These are phyloP conservation scores for Russula dissimulans DNA, from an alignment of 768 basidiomycete genomes.

Conservation along the genomic window DNA sequence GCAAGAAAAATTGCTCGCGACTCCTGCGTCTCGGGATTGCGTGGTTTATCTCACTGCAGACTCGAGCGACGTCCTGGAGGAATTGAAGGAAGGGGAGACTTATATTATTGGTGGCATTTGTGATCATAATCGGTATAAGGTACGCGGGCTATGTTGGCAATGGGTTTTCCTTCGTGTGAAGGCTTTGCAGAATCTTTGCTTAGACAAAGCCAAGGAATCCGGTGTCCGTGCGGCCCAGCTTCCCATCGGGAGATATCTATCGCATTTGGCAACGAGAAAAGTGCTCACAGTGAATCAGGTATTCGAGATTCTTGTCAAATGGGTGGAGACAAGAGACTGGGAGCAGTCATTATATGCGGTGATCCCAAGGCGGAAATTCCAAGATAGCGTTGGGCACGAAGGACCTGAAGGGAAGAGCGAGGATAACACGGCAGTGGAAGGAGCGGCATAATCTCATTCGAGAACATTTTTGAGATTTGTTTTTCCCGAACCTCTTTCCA, in stretches of 20 bases:
- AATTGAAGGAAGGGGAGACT: slow-evolving; percentile 73
- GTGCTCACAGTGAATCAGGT: slow-evolving; percentile 96
- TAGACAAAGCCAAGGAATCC: slow-evolving; percentile 70
- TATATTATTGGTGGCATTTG: slow-evolving; percentile 95
- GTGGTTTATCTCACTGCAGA: slow-evolving; percentile 95
- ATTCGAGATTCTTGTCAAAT: slow-evolving; percentile 85
- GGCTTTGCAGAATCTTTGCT: slow-evolving; percentile 64
- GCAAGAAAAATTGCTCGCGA: background rate
- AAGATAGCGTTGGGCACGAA: slow-evolving; percentile 33
- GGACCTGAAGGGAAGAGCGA: background rate
- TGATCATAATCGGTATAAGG: slow-evolving; percentile 96
- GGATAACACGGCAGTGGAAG: background rate
- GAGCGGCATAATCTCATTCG: slow-evolving; percentile 19
- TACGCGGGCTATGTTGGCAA: slow-evolving; percentile 18
- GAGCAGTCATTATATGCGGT: slow-evolving; percentile 77
- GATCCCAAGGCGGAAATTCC: slow-evolving; percentile 86
- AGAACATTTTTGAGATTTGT: slow-evolving; percentile 56
- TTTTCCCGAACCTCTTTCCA: slow-evolving; percentile 53
- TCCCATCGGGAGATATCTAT: slow-evolving; percentile 88
- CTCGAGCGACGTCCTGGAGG: slow-evolving; percentile 74
- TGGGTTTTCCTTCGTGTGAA: background rate
- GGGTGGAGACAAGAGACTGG: slow-evolving; percentile 85
- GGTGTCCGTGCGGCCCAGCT: slow-evolving; percentile 79
- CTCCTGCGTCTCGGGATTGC: slow-evolving; percentile 27
- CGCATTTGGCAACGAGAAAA: slow-evolving; percentile 80